Evolutionary conservation across 1,139 yeast species (phyloP), one percentile per base, ranked within the genome.

Genomic region (Kodamaea ohmeri): DNA sequence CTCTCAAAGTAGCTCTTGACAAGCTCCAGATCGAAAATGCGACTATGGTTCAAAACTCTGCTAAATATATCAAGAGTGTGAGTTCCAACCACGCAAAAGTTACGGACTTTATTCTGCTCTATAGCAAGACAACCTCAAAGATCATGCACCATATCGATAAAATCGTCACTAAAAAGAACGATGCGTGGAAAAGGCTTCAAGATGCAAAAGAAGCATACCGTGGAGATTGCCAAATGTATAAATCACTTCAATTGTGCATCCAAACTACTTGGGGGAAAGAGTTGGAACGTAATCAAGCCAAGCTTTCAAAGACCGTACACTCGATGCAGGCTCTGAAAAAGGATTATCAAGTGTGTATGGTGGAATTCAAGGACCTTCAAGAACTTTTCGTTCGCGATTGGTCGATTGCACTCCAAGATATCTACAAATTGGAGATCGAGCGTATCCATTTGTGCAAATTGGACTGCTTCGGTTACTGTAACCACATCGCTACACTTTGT

Each of bases 391-490:
- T 78, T 40, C 65, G 77, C 29, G 95, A 89, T 51, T 92, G 98
- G 98, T 71, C 75, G 38, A 61, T 69, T 15, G 71, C 87, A 0
- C 75, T 90, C 32, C 78, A 73, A 45, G 80, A 79, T 48, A 71
- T 87, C 44, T 95, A 90, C 60, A 78, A 71, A 43, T 63, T 87
- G 46, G 98, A 92, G 55, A 77, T 78, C 36, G 89, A 86, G 51
- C 73, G 96, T 46, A 78, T 89, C 39, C 84, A 84, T 50, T 75
- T 82, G 43, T 56, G 87, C 41, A 87, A 89, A 52, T 70, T 84
- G 13, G 86, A 83, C 52, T 61, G 94, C 46, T 94, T 96, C 83
- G 84, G 82, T 32, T 90, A 74, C 57, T 82, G 95, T 38, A 88
- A 88, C 57, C 72, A 81, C 37, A 70, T 84, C 9, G 86, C 95